Evolutionary conservation across 2,329 filamentous ascomycete species (phyloP).

Genomic region (Colletotrichum cuscutae): DNA sequence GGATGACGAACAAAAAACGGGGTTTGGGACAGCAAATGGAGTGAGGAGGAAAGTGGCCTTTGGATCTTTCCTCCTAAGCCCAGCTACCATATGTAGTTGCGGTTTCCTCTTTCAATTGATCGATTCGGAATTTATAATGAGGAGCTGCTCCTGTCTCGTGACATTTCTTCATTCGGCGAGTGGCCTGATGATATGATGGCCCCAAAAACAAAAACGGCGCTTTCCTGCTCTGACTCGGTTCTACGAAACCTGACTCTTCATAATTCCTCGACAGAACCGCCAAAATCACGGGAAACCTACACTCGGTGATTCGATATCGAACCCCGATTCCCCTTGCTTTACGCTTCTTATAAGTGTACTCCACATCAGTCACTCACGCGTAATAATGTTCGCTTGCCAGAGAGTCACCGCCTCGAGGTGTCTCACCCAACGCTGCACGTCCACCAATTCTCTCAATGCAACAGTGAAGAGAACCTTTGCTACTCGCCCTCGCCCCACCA

Average conservation of each 20-base stretch:
- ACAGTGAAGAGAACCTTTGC: slow-evolving; percentile 26
- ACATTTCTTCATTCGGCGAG: background rate
- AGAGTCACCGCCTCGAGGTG: slow-evolving; percentile 26
- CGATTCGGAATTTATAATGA: slow-evolving; percentile 6
- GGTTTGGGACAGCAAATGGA: slow-evolving; percentile 13
- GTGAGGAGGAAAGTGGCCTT: slow-evolving; percentile 5
- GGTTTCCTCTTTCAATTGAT: slow-evolving; percentile 17
- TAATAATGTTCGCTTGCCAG: background rate
- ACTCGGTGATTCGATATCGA: background rate
- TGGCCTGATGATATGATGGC: slow-evolving; percentile 20
- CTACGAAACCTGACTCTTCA: background rate
- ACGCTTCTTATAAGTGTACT: background rate
- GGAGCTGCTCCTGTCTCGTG: background rate
- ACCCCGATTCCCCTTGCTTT: background rate
- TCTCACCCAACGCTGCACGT: slow-evolving; percentile 21
- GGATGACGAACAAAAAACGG: slow-evolving; percentile 28
- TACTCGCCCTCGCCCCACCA: slow-evolving; percentile 23
- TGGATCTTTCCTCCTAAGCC: background rate
- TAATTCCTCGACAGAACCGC: background rate
- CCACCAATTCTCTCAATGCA: slow-evolving; percentile 15
- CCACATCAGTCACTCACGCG: background rate
- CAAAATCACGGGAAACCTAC: background rate
- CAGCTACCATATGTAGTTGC: slow-evolving; percentile 20
- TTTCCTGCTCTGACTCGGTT: background rate
- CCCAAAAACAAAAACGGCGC: background rate